Conservation (phyloP, 176 grass and related monocot genomes). For the Aegilops longissima region DNA sequence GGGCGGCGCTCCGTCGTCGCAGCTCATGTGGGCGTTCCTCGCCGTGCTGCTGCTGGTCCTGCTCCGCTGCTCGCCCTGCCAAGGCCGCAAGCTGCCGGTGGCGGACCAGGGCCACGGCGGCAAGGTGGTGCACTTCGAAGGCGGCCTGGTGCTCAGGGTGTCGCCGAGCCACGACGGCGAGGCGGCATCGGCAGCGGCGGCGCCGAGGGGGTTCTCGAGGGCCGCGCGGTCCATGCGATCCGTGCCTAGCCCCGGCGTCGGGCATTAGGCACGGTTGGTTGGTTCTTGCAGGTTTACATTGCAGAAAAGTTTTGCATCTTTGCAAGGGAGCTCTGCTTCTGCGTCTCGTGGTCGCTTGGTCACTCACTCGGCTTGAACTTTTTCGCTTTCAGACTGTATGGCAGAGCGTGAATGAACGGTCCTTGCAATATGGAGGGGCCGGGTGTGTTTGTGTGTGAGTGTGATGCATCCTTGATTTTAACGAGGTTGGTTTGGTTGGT, state of each 20-base stretch:
- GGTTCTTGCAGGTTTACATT: no score
- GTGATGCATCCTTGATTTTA: neutral
- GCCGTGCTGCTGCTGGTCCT: constrained; percentile 39
- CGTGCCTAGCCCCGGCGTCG: constrained; percentile 61
- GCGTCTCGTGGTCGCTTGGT: neutral
- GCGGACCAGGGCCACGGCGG: no score
- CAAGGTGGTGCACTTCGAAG: no score
- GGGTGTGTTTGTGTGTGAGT: neutral
- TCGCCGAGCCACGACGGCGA: no score
- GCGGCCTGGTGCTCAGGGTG: no score
- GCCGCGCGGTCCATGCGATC: constrained; percentile 40
- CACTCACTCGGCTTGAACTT: neutral
- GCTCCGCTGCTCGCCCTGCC: no score
- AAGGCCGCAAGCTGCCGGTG: no score
- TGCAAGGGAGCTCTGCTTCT: neutral
- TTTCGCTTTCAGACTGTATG: neutral
- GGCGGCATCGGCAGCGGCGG: no score
- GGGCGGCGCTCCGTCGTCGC: no score
- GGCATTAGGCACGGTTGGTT: no score
- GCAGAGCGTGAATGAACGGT: neutral
- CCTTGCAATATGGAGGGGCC: no score
- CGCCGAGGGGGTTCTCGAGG: constrained; percentile 28
- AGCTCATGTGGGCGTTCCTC: constrained; percentile 7
- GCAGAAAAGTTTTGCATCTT: no score
- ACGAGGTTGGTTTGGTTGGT: neutral